Percentiles rank a stretch among this genome's conserved stretches.
phyloP scores from a whole-genome alignment of 2,329 filamentous ascomycete species.

The Ambrosiella xylebori region DNA sequence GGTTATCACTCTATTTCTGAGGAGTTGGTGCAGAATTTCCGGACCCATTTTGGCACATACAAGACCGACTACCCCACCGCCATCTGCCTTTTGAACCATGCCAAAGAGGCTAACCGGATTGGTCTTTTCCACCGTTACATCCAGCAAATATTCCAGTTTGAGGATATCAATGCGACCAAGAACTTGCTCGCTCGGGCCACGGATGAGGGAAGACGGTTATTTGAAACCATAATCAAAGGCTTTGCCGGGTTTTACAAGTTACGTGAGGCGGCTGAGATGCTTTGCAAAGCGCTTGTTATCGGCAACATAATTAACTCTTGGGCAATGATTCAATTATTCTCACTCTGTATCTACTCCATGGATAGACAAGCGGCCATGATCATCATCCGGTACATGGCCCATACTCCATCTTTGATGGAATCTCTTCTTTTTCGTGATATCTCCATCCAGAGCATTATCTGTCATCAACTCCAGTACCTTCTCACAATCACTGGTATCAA shows the following conservation, averaged over 20 bases:
- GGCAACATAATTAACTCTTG: constrained; percentile 20
- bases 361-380: constrained; percentile 17
- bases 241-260: constrained; percentile 31
- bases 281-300: constrained; percentile 24
- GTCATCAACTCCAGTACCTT: constrained; percentile 14
- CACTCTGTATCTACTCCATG: constrained; percentile 25
- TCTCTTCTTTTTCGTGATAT: constrained; percentile 6
- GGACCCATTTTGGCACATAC: constrained; percentile 11
- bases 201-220: constrained; percentile 16
- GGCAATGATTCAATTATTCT: constrained; percentile 23
- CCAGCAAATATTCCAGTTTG: constrained; percentile 3
- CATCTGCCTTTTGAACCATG: constrained; percentile 9
- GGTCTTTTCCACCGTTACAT: constrained; percentile 9
- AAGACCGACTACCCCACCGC: constrained; percentile 6
- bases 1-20: constrained; percentile 33
- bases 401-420: constrained; percentile 4
- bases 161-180: not conserved
- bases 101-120: constrained; percentile 9
- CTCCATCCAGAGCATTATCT: constrained; percentile 8
- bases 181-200: not conserved
- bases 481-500: constrained; percentile 9
- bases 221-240: constrained; percentile 30
- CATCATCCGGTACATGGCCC: constrained; percentile 9
- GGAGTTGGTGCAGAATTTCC: constrained; percentile 20
- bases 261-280: constrained; percentile 26